phyloP scores from a whole-genome alignment of 1,284 basidiomycete species.

The Moniliella sp. region DNA sequence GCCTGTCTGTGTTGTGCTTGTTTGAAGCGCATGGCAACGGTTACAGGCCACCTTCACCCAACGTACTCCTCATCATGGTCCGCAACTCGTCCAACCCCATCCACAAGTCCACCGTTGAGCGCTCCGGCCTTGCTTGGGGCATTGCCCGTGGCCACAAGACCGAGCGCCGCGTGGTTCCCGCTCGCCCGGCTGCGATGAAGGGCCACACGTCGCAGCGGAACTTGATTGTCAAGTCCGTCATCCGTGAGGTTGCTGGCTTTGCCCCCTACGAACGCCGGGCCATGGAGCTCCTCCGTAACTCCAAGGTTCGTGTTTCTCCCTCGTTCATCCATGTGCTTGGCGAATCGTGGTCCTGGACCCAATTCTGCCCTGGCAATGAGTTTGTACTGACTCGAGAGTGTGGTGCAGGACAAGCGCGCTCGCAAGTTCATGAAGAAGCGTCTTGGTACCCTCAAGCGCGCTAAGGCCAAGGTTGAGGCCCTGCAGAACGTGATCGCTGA shows the following conservation, averaged over 20 bases:
- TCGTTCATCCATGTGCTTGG: neutral
- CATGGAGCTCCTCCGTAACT: constrained; percentile 96
- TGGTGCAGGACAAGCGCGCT: constrained; percentile 25
- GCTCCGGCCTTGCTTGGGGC: constrained; percentile 71
- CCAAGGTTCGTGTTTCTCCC: constrained; percentile 59
- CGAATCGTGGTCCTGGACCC: too few relatives aligned
- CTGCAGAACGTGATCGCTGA: constrained; percentile 2
- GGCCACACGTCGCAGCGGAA: constrained; percentile 49
- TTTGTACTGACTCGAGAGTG: too few relatives aligned
- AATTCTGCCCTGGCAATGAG: too few relatives aligned
- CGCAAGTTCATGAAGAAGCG: constrained; percentile 34
- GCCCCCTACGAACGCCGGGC: constrained; percentile 94
- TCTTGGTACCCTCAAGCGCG: constrained; percentile 28
- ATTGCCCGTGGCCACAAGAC: constrained; percentile 81
- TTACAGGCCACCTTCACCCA: too few relatives aligned
- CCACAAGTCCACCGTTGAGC: too few relatives aligned
- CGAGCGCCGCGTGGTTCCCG: constrained; percentile 55
- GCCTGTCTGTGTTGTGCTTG: too few relatives aligned
- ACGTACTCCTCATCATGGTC: too few relatives aligned
- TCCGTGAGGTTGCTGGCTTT: constrained; percentile 52
- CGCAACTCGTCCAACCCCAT: too few relatives aligned
- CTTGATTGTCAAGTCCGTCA: constrained; percentile 18
- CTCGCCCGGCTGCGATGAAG: constrained; percentile 76
- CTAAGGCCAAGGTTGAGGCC: constrained; percentile 15
- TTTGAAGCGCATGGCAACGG: too few relatives aligned